phyloP scores from a whole-genome alignment of 257 asterid genomes.

The Solanum dulcamara region DNA sequence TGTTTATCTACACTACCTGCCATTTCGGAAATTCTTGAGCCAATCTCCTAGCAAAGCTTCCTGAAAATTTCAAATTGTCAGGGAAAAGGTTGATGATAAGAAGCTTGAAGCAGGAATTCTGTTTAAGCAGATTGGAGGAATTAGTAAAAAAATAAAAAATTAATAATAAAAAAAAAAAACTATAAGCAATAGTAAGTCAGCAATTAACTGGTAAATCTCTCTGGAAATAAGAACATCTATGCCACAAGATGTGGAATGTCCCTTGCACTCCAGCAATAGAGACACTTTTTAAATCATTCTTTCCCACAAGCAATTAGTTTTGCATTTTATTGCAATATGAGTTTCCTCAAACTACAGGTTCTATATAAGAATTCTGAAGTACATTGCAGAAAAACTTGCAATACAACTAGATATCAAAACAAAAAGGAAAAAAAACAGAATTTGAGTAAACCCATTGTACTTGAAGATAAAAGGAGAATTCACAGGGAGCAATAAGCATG shows the following conservation, averaged over 20 bases:
- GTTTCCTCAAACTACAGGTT: background rate
- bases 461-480: background rate
- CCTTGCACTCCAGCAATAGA: background rate
- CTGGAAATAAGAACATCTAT: background rate
- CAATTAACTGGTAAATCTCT: background rate
- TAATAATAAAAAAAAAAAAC: background rate
- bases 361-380: background rate
- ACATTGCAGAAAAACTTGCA: background rate
- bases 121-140: background rate
- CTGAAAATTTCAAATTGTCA: constrained; percentile 24
- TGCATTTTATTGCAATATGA: background rate
- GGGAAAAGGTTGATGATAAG: background rate
- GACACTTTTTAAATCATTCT: background rate
- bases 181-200: background rate
- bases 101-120: background rate
- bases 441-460: background rate
- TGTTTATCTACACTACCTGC: constrained; percentile 41
- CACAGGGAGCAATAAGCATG: background rate
- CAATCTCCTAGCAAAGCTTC: constrained; percentile 87
- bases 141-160: background rate
- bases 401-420: background rate
- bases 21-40: constrained; percentile 92
- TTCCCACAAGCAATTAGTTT: background rate
- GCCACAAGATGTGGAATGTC: background rate
- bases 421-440: background rate